Base-by-base conservation (phyloP, 805 yeast species). In the Candida nitratophila region DNA sequence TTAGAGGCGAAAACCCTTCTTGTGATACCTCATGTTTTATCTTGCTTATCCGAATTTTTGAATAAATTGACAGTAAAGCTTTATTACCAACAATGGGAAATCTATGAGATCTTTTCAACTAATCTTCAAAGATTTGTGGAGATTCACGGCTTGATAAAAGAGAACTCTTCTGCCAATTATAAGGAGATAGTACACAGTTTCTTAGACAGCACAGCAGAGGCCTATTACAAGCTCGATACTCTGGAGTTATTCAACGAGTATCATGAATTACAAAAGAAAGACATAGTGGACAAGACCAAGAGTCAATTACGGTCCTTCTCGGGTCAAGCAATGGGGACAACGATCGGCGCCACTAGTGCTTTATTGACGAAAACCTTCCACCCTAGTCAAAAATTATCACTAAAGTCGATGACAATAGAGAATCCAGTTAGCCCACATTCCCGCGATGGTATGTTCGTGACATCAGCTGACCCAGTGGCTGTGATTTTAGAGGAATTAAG, bases 21-120 rank as follows among this genome's bases (percentile, higher is more conserved):
- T 4, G 51, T 71, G 3, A 55, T 75, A 7, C 83, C 83, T 1
- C 76, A 74, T 49, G 64, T 68, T 3, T 53, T 73, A 39, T 58
- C 63, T 3, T 64, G 69, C 16, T 50, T 76, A 38, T 75, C 76
- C 31, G 83, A 77, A 50, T 76, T 75, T 46, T 56, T 76, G 11
- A 73, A 67, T 39, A 61, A 63, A 42, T 45, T 76, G 14, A 58
- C 73, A 1, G 57, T 66, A 40, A 62, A 68, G 48, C 43, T 68
- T 1, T 54, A 73, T 34, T 66, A 61, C 48, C 64, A 68, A 31
- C 70, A 74, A 40, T 31, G 54, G 20, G 70, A 67, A 16, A 58
- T 69, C 2, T 61, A 56, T 44, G 50, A 60, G 24, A 53, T 59
- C 21, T 52, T 74, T 22, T 43, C 59, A 41, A 63, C 63, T 4